Evolutionary conservation across 371 early-diverging fungal genomes (phyloP).

Genomic region (Paraphysoderma sedebokerense): DNA sequence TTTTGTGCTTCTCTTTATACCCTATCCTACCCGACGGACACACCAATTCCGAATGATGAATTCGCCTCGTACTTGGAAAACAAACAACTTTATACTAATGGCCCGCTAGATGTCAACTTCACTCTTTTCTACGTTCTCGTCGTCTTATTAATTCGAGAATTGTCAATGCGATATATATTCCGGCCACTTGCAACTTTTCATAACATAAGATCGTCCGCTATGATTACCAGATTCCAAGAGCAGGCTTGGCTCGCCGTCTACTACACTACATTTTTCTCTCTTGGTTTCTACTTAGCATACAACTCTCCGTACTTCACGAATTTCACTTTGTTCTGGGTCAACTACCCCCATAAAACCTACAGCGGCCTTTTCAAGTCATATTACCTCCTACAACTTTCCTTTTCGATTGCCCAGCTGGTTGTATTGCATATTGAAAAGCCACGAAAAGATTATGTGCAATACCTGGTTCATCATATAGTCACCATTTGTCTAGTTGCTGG

Average conservation of each 20-base stretch:
- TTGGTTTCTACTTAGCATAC: slow-evolving; percentile 20
- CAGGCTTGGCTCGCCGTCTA: not conserved
- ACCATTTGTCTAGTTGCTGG: slow-evolving; percentile 44
- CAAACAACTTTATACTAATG: slow-evolving; percentile 36
- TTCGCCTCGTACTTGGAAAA: too few relatives aligned
- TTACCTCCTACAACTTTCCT: slow-evolving; percentile 59
- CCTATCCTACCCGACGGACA: too few relatives aligned
- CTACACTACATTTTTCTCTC: not conserved
- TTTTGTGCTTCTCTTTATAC: too few relatives aligned
- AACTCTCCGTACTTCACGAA: slow-evolving; percentile 25
- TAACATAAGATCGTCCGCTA: slow-evolving; percentile 31
- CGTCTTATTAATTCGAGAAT: slow-evolving; percentile 47
- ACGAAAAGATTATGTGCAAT: slow-evolving; percentile 57
- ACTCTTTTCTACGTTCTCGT: slow-evolving; percentile 43
- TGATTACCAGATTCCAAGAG: slow-evolving; percentile 15
- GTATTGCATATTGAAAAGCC: slow-evolving; percentile 54
- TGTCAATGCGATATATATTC: slow-evolving; percentile 34
- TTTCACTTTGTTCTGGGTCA: slow-evolving; percentile 37
- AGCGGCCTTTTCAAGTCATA: slow-evolving; percentile 42
- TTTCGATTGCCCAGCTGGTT: slow-evolving; percentile 60
- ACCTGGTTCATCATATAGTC: slow-evolving; percentile 64
- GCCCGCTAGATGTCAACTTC: slow-evolving; percentile 34
- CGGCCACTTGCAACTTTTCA: slow-evolving; percentile 30
- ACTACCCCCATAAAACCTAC: slow-evolving; percentile 4
- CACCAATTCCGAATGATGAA: too few relatives aligned